Conservation (phyloP, 2,329 filamentous ascomycete species). For the Hymenotorrendiella dingleyae region DNA sequence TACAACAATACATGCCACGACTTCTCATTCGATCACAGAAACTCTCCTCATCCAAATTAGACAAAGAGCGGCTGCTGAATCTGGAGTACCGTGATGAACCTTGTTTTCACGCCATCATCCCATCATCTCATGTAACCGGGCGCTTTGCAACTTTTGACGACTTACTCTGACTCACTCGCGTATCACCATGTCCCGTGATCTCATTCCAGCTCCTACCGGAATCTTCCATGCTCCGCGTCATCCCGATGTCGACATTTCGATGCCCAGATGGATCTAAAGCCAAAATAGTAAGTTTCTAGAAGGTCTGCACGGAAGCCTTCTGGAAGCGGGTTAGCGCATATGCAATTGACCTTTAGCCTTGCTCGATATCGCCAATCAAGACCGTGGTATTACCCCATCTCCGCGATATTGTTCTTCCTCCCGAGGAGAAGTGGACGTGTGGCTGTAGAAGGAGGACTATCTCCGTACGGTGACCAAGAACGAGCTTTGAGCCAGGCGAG, state of each 20-base stretch:
- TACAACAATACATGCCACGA: too few species aligned
- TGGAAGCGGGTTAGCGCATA: constrained; percentile 1
- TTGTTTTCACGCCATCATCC: too few species aligned
- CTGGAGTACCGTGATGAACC: too few species aligned
- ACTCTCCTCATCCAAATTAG: too few species aligned
- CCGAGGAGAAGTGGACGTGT: constrained; percentile 2
- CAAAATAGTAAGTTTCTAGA: constrained; percentile 1
- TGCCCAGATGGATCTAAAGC: background rate
- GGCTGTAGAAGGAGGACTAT: too few species aligned
- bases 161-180: background rate
- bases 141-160: constrained; percentile 11
- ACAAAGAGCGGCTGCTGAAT: too few species aligned
- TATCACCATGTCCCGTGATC: background rate
- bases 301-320: background rate
- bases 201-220: background rate
- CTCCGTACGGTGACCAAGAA: too few species aligned
- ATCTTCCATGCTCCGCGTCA: constrained; percentile 1
- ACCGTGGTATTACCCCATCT: background rate
- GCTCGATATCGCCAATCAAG: background rate
- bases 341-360: background rate
- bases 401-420: background rate
- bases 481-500: too few species aligned
- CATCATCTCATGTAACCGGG: too few species aligned
- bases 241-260: background rate
- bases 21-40: too few species aligned